Evolutionary conservation across 2,329 filamentous ascomycete genomes (phyloP).

Genomic region (Graphilbum fragrans): DNA sequence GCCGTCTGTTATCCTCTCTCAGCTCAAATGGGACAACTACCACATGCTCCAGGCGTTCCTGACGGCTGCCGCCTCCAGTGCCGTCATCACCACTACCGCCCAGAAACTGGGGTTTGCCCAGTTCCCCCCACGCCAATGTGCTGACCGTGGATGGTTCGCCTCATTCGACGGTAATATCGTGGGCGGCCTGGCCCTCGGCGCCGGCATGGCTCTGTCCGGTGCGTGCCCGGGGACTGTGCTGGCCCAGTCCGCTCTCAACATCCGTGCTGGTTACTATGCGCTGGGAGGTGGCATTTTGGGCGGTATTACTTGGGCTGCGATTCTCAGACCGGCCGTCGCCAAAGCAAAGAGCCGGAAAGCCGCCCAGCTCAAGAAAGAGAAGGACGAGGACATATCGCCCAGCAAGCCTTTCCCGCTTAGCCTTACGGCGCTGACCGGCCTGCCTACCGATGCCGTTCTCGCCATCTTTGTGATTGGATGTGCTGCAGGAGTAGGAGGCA

Average conservation of each 20-base stretch:
- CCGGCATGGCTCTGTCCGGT: constrained; percentile 55
- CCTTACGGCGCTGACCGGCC: constrained; percentile 5
- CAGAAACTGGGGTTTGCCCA: constrained; percentile 29
- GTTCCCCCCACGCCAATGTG: constrained; percentile 34
- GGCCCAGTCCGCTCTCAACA: constrained; percentile 43
- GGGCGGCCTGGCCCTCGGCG: constrained; percentile 48
- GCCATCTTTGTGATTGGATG: constrained; percentile 30
- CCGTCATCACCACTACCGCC: constrained; percentile 31
- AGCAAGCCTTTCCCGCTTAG: background rate
- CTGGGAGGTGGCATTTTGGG: constrained; percentile 42
- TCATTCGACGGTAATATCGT: constrained; percentile 52
- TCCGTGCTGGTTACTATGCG: constrained; percentile 37
- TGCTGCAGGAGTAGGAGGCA: constrained; percentile 26
- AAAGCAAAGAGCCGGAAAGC: background rate
- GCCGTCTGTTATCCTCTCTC: constrained; percentile 45
- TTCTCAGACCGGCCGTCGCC: constrained; percentile 21
- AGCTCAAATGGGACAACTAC: constrained; percentile 48
- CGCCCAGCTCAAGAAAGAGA: background rate
- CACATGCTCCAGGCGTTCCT: constrained; percentile 57
- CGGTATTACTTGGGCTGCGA: constrained; percentile 38
- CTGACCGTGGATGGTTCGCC: constrained; percentile 38
- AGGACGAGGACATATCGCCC: background rate
- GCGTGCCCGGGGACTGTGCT: constrained; percentile 55
- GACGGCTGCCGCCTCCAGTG: constrained; percentile 47
- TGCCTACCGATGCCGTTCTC: constrained; percentile 17